phyloP scores from a whole-genome alignment of 495 filamentous ascomycete genomes.

The Penicillium cosmopolitanum region DNA sequence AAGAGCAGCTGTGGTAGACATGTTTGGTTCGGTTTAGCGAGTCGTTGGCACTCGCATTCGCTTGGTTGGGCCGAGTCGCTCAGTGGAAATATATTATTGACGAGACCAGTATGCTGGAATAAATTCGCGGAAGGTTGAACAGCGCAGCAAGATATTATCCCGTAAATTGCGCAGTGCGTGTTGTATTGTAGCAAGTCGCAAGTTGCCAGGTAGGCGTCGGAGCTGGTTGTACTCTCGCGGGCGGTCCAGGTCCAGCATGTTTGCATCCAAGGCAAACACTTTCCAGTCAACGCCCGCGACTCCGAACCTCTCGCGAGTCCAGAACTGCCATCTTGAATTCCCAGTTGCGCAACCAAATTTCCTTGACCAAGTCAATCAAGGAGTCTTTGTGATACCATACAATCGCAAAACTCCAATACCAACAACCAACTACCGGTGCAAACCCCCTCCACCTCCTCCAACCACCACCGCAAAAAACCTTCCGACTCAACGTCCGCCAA shows the following conservation, averaged over 20 bases:
- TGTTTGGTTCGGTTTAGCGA: constrained; percentile 28
- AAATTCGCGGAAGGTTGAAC: background rate
- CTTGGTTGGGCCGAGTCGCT: too few species aligned
- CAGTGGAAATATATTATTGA: too few species aligned
- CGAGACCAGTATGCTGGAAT: too few species aligned
- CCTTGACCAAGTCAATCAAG: background rate
- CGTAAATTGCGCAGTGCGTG: background rate
- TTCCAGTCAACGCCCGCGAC: constrained; percentile 20
- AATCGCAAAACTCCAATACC: background rate
- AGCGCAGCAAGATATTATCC: background rate
- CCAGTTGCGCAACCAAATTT: background rate
- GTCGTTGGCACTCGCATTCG: background rate
- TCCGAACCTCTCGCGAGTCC: constrained; percentile 5
- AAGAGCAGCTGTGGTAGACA: constrained; percentile 61
- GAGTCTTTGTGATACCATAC: background rate
- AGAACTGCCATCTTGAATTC: constrained; percentile 3
- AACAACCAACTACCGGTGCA: background rate
- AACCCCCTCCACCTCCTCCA: background rate
- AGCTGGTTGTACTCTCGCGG: constrained; percentile 9
- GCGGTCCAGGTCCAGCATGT: constrained; percentile 20
- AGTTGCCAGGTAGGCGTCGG: constrained; percentile 26
- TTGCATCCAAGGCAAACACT: constrained; percentile 46
- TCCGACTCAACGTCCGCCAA: constrained; percentile 15
- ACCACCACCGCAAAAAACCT: constrained; percentile 27
- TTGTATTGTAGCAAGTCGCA: constrained; percentile 3